Evolutionary conservation across 2,329 filamentous ascomycete species (phyloP), one percentile per base, ranked within the genome.

Genomic region (Paraphoma sp.): DNA sequence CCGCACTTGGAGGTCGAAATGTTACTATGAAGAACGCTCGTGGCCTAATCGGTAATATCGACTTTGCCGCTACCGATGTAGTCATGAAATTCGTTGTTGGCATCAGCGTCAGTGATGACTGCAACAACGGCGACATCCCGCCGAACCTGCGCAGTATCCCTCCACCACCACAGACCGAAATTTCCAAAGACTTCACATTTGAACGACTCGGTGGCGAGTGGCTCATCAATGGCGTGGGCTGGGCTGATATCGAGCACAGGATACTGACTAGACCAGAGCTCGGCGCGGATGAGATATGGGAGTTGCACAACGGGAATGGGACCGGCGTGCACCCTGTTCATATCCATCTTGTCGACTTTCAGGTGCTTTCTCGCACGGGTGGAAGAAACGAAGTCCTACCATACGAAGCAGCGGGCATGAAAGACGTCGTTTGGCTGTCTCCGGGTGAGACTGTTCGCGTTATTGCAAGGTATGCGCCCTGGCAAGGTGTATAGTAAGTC

Each of bases 261-360:
- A 70, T 54, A 52, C 73, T 45, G 68, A 73, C 30, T 65, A 67
- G 51, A 31, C 73, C 75, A 9, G 50, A 56, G n/a, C 67, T 73
- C 17, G 76, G 76, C 8, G 54, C 62, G 5, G 69, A 73, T 16
- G 76, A 78, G 56, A 69, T 75, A 17, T 78, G 76, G 76, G 63
- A 68, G 16, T 56, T 78, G 1, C 55, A 78, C 56, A 86, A 87
- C 68, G 75, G 72, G 28, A 78, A 77, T 12, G 83, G 81, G 14
- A 81, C 79, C 28, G 83, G 82, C 69, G 79, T 80, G 2, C 84
- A 87, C 62, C 84, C 84, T 1, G 72, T 79, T 31, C 85, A 87
- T 68, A 81, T 87, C 46, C 86, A 87, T 64, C 77, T 87, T 1
- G 81, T 88, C 46, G 84, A 87, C 63, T 84, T 87, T 70, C 80